phyloP scores from a whole-genome alignment of 2,329 filamentous ascomycete genomes.

The Claviceps quebecensis region DNA sequence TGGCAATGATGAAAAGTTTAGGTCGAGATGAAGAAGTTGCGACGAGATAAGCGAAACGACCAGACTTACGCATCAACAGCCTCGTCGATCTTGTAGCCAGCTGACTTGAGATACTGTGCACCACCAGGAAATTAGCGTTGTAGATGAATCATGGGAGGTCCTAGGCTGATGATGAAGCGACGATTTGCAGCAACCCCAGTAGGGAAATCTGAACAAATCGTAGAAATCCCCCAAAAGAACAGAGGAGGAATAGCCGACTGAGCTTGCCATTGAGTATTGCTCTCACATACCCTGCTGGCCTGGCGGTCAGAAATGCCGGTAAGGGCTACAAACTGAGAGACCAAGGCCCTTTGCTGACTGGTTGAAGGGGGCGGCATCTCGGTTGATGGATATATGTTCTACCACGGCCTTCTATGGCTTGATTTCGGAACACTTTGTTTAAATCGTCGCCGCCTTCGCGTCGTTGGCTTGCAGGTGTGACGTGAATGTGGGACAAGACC shows the following conservation, averaged over 20 bases:
- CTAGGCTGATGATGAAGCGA: not conserved
- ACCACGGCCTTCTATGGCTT: not conserved
- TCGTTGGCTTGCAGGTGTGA: not conserved
- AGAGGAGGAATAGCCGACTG: not conserved
- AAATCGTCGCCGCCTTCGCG: not conserved
- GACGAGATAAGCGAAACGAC: not conserved
- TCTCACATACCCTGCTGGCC: slow-evolving; percentile 29
- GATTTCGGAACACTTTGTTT: not conserved
- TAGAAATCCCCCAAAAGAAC: not conserved
- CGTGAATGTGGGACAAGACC: not conserved
- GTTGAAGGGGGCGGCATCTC: slow-evolving; percentile 25
- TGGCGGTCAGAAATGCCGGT: slow-evolving; percentile 30
- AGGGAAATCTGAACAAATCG: not conserved
- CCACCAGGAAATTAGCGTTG: slow-evolving; percentile 11
- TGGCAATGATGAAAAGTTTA: not conserved
- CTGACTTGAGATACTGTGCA: slow-evolving; percentile 31
- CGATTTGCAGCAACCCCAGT: not conserved
- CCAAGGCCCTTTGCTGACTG: slow-evolving; percentile 26
- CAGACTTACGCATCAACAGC: slow-evolving; percentile 44
- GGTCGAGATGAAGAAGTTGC: not conserved
- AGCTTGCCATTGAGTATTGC: slow-evolving; percentile 1
- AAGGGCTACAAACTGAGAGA: slow-evolving; percentile 27
- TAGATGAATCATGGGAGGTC: not conserved
- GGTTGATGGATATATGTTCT: slow-evolving; percentile 3
- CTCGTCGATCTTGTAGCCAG: slow-evolving; percentile 36